A percentile compares a stretch with the other conserved stretches of the same genome.
phyloP scores from a whole-genome alignment of 2,329 filamentous ascomycete species.

The Madurella mycetomatis region DNA sequence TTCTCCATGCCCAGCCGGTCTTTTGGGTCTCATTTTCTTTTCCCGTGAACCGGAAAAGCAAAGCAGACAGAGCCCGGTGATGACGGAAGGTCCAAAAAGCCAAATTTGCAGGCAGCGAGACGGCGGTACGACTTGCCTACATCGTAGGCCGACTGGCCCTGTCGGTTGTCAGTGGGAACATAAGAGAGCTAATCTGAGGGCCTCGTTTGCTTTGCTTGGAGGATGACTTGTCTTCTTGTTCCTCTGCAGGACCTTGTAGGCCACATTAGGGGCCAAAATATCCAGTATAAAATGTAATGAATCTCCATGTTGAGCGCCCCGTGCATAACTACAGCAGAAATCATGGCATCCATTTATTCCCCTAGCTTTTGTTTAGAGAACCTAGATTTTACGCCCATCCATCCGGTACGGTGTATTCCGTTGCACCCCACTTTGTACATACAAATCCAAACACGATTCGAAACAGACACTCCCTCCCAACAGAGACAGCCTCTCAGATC shows the following conservation, averaged over 20 bases:
- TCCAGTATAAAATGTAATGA: too few relatives aligned
- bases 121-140: conserved; percentile 10
- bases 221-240: conserved; percentile 1
- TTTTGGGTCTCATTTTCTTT: not conserved
- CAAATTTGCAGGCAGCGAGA: conserved; percentile 40
- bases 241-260: not conserved
- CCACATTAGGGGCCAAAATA: not conserved
- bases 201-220: conserved; percentile 14
- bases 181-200: conserved; percentile 42
- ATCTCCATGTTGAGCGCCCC: not conserved
- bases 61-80: conserved; percentile 31
- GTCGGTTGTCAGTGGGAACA: conserved; percentile 38
- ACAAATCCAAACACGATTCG: not conserved
- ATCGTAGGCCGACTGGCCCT: conserved; percentile 12
- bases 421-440: conserved; percentile 1
- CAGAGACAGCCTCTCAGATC: not conserved
- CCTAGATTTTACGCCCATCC: conserved; percentile 7
- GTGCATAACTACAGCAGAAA: not conserved
- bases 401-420: conserved; percentile 8
- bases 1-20: not conserved
- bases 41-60: conserved; percentile 2
- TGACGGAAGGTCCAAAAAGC: conserved; percentile 37
- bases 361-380: not conserved
- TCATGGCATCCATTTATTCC: conserved; percentile 1
- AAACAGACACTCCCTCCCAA: not conserved